These are phyloP conservation scores for Rubia occidens DNA, from an alignment of 305 asterid species.

Conservation along the genomic window DNA sequence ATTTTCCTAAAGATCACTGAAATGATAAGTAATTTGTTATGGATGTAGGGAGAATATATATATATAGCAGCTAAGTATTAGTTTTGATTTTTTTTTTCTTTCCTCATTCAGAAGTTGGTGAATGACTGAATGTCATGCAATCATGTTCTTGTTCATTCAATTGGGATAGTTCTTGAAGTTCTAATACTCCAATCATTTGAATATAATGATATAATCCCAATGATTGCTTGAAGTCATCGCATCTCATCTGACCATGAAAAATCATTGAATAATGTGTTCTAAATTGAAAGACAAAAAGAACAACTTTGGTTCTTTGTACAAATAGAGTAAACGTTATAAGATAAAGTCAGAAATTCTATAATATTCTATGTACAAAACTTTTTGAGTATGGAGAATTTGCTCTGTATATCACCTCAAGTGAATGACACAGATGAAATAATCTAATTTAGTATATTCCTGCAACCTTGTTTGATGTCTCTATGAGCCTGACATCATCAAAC, in stretches of 20 bases:
- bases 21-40: too few relatives aligned
- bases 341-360: not conserved
- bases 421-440: not conserved
- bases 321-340: not conserved
- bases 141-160: not conserved
- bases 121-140: not conserved
- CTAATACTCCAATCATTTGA: too few relatives aligned
- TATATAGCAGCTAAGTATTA: too few relatives aligned
- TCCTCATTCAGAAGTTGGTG: not conserved
- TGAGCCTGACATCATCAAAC: not conserved
- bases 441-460: slow-evolving; percentile 1
- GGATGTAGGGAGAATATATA: too few relatives aligned
- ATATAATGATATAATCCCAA: too few relatives aligned
- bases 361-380: slow-evolving; percentile 1
- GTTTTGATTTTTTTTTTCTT: too few relatives aligned
- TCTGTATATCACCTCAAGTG: not conserved
- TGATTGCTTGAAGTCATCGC: too few relatives aligned
- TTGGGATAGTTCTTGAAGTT: not conserved
- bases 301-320: too few relatives aligned
- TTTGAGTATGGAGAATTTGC: not conserved
- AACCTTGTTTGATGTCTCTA: not conserved
- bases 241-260: too few relatives aligned
- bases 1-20: not conserved
- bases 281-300: too few relatives aligned
- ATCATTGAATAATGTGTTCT: too few relatives aligned